Evolutionary conservation across 495 filamentous ascomycete species (phyloP), one percentile per base, ranked within the genome.

Genomic region (Baudoinia panamericana): DNA sequence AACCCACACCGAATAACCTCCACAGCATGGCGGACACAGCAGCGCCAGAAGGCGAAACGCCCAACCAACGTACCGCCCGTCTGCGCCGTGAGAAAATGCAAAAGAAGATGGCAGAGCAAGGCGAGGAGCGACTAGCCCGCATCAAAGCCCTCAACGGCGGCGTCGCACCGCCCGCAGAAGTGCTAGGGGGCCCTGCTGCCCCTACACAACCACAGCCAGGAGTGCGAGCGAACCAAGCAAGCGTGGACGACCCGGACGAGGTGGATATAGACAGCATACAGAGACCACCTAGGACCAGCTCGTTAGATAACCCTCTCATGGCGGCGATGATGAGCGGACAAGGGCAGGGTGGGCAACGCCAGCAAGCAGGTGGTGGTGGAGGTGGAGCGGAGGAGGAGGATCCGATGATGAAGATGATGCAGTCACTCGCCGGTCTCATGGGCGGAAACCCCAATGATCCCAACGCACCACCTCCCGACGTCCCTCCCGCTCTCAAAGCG

Each of bases 71-170:
- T 47, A 78, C 88, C 56, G 81, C 83, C 19, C 80, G 85, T 15
- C 68, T 85, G 26, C 84, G 88, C 48, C 86, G 90, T 48, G 86
- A 93, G 59, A 77, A 84, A 26, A 75, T 85, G 17, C 82, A 93
- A 61, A 84, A 86, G 21, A 94, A 93, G 64, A 80, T 95, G 61
- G 78, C 73, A 50, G 82, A 80, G 41, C 82, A 80, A 36, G 90
- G 84, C 26, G 73, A 75, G 24, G 70, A 76, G 18, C 71, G 90
- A 46, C 66, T 99, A 41, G 77, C 86, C 43, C 82, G 76, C 51
- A 96, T 99, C 63, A 84, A 82, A 17, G 78, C 76, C 17, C 50
- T 84, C 31, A 79, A 75, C 25, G 82, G 84, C 37, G 72, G 82
- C 13, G 39, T 36, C 3, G 34, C 37, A 19, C 27, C 41, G 0